Base-by-base conservation (phyloP, 1,284 basidiomycete species). In the Irpex sp. region DNA sequence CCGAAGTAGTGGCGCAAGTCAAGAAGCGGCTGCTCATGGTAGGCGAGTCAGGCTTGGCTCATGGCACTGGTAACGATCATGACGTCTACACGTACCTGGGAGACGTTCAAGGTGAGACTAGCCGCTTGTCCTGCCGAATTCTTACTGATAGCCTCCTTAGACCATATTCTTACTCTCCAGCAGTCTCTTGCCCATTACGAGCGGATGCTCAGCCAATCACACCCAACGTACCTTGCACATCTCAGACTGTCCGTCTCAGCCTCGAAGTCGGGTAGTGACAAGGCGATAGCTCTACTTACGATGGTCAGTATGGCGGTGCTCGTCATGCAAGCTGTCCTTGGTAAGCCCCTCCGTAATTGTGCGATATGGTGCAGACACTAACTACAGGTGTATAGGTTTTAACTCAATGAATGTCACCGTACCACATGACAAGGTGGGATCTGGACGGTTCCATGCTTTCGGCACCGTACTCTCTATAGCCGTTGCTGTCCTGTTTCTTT, bases 161-260 rank as follows among this genome's bases (percentile, higher is more conserved):
- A 98, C 77, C 96, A 98, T 75, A 95, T 98, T 66, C 76, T 96
- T 35, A 89, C 93, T 1, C 81, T 98, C 66, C 91, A 96, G 69
- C 89, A 92, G 68, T 87, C 93, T 2, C 82, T 98, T 57, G 83
- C 81, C n/a, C 91, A 97, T 73, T 94, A 93, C 76, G 95, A 98
- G 72, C 90, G 89, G 46, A 89, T 95, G 75, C 81, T 98, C 26
- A 89, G 89, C 63, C 90, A 97, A 69, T 92, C 92, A 33, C 94
- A 97, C 71, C 92, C 92, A 1, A 88, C 88, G 0, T 97, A 97
- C 74, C 78, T 97, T 11, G 85, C 89, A 5, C 88, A 94, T 65
- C 83, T 97, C 2, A 83, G 87, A 2, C 77, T 91, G 1, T 82
- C 83, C 8, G 84, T 89, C 53, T 82, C 83, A 11, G 76, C 81